phyloP scores from a whole-genome alignment of 2,329 filamentous ascomycete genomes.

The Aspergillus brasiliensis region DNA sequence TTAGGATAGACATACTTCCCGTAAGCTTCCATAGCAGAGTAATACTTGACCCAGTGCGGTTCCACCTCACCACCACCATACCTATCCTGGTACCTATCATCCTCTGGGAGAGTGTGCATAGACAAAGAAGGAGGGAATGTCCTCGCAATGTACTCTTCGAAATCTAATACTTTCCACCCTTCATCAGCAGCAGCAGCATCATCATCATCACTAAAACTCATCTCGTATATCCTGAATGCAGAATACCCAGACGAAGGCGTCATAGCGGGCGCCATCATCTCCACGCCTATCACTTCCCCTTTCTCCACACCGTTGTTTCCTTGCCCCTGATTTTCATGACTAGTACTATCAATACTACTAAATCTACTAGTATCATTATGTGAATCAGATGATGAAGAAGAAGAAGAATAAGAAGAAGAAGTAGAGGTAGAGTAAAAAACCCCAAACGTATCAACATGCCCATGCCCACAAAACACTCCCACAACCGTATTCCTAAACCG shows the following conservation, averaged over 20 bases:
- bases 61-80: too few species aligned
- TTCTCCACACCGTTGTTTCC: too few species aligned
- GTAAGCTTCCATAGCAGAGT: too few species aligned
- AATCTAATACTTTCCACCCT: background rate
- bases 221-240: conserved; percentile 60
- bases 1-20: too few species aligned
- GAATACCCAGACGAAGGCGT: conserved; percentile 59
- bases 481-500: conserved; percentile 58
- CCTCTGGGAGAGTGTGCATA: too few species aligned
- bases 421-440: too few species aligned
- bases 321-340: background rate
- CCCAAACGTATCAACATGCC: conserved; percentile 60
- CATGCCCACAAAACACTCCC: conserved; percentile 61
- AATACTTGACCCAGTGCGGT: too few species aligned
- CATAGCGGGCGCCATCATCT: conserved; percentile 58
- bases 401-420: conserved; percentile 11
- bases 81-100: too few species aligned
- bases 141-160: background rate
- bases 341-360: background rate
- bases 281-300: conserved; percentile 29
- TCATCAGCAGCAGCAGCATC: too few species aligned
- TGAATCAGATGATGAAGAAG: too few species aligned
- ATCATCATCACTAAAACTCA: conserved; percentile 35
- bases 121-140: too few species aligned
- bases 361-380: too few species aligned